phyloP scores from a whole-genome alignment of 2,329 filamentous ascomycete species.

The Macrophomina phaseolina region DNA sequence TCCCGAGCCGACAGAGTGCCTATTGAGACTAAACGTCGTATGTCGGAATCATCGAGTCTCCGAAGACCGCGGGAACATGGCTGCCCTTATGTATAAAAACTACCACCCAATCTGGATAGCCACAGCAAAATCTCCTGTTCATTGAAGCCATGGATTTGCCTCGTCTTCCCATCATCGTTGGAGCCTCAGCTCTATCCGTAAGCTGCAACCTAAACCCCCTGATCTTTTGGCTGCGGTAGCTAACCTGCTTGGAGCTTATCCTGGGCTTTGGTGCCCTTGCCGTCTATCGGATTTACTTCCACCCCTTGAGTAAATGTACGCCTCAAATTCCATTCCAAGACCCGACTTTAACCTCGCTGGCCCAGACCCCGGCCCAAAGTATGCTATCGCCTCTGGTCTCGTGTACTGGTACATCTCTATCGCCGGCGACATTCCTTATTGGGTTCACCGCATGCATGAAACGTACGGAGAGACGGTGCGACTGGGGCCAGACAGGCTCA shows the following conservation, averaged over 20 bases:
- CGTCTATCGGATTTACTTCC: slow-evolving; percentile 50
- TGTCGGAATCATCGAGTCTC: not conserved
- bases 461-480: slow-evolving; percentile 24
- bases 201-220: not conserved
- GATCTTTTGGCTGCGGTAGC: not conserved
- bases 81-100: not conserved
- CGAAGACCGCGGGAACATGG: not conserved
- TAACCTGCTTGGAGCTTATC: not conserved
- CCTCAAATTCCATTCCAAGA: not conserved
- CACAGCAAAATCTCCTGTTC: not conserved
- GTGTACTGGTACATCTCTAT: not conserved
- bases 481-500: slow-evolving; percentile 9
- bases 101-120: not conserved
- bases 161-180: not conserved
- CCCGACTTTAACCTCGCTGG: too few species aligned
- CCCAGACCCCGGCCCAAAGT: slow-evolving; percentile 19
- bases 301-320: slow-evolving; percentile 46
- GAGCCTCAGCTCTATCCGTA: not conserved
- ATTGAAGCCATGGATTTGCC: not conserved
- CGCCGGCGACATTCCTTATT: not conserved
- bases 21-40: not conserved
- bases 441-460: slow-evolving; percentile 5
- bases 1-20: not conserved
- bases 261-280: not conserved
- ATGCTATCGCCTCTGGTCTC: not conserved